Evolutionary conservation across 768 basidiomycete species (phyloP).

Genomic region (Terana coerulea): DNA sequence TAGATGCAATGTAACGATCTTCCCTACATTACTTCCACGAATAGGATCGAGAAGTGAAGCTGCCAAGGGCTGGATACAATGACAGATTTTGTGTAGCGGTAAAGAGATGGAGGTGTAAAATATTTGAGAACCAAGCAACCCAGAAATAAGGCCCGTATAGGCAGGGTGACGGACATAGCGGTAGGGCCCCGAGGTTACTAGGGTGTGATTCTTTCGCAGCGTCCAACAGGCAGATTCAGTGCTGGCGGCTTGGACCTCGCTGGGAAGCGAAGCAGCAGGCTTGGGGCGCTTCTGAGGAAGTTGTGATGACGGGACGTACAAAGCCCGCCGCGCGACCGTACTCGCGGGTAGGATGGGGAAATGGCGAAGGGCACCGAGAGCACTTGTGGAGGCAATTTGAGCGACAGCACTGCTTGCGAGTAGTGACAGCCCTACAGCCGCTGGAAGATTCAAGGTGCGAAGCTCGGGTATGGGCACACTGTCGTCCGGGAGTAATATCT

Average conservation of each 20-base stretch:
- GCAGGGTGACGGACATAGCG: slow-evolving; percentile 5
- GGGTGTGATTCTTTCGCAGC: background rate
- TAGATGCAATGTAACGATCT: background rate
- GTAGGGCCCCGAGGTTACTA: slow-evolving; percentile 5
- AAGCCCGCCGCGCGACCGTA: too few species aligned
- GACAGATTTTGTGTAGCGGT: background rate
- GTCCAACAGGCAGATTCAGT: too few species aligned
- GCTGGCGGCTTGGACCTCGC: too few species aligned
- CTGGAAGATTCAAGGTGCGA: background rate
- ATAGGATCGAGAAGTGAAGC: background rate
- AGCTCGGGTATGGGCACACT: background rate
- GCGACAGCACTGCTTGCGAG: background rate
- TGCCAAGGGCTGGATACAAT: background rate
- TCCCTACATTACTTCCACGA: too few species aligned
- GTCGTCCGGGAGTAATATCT: background rate
- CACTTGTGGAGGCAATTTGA: background rate
- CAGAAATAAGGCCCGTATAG: background rate
- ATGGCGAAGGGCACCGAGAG: background rate
- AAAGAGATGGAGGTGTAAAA: background rate
- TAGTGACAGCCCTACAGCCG: background rate
- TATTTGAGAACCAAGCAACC: background rate
- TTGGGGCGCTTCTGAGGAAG: too few species aligned
- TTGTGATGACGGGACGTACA: too few species aligned
- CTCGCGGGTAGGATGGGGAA: background rate
- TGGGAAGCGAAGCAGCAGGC: too few species aligned